A percentile compares a stretch with the other conserved stretches of the same genome.
Conservation (phyloP, 176 grass and related monocot genomes). For the Tuctoria greenei region DNA sequence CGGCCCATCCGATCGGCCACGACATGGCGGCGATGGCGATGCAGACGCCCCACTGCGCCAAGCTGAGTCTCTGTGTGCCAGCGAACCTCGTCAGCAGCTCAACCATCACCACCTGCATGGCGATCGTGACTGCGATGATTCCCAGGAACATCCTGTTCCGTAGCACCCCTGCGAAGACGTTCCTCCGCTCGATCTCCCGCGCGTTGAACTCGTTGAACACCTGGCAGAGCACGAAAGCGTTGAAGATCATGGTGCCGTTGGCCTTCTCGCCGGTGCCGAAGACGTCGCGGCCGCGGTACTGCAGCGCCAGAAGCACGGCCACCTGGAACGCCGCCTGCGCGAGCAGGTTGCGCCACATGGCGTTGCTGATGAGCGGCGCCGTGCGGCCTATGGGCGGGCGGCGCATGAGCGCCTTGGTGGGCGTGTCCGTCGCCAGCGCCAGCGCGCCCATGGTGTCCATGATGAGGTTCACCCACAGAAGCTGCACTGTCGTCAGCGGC, state of each 20-base stretch:
- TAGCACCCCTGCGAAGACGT: slow-evolving; percentile 70
- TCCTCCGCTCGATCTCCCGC: slow-evolving; percentile 66
- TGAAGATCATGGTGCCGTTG: slow-evolving; percentile 87
- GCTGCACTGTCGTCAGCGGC: slow-evolving; percentile 66
- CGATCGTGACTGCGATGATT: slow-evolving; percentile 59
- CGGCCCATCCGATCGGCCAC: slow-evolving; percentile 73
- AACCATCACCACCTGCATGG: slow-evolving; percentile 81
- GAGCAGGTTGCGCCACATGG: slow-evolving; percentile 82
- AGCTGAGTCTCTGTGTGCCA: slow-evolving; percentile 64
- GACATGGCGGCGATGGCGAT: slow-evolving; percentile 66
- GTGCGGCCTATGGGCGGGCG: slow-evolving; percentile 53
- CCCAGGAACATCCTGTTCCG: slow-evolving; percentile 71
- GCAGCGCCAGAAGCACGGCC: slow-evolving; percentile 53
- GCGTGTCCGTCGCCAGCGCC: slow-evolving; percentile 58
- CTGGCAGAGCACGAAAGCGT: slow-evolving; percentile 88
- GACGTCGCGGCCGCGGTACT: slow-evolving; percentile 39
- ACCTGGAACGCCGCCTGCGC: slow-evolving; percentile 69
- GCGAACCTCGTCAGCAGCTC: slow-evolving; percentile 78
- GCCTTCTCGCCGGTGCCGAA: slow-evolving; percentile 43
- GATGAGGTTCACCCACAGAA: slow-evolving; percentile 84
- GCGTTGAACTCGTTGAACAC: slow-evolving; percentile 97
- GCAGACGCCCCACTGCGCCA: slow-evolving; percentile 70
- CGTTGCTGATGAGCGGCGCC: slow-evolving; percentile 75
- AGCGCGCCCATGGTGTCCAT: slow-evolving; percentile 90
- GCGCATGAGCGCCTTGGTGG: slow-evolving; percentile 57